Evolutionary conservation across 73 alveolate species (phyloP), one percentile per base, ranked within the genome.

Genomic region (Paramecium octaurelia): DNA sequence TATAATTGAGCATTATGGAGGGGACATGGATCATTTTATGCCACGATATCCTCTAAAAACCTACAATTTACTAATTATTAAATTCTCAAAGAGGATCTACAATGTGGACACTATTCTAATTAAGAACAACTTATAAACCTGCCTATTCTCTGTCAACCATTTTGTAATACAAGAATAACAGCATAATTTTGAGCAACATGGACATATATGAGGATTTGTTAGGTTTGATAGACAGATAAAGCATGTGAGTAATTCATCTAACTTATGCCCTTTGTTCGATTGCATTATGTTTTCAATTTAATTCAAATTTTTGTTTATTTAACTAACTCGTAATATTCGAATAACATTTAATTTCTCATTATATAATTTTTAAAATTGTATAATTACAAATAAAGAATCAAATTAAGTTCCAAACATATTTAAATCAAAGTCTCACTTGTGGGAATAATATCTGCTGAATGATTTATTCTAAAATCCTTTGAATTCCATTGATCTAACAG

Each of bases 161-260:
- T 97, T 95, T 92, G 93, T 95, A n/a, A 98, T 96, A 76, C 99
- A 98, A 69, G 94, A 93, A 71, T 94, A 92, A 93, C 99, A 98
- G 80, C 99, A 96, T 57, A 98, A 92, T 92, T 98, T 97, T 50
- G 98, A 97, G 69, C 99, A 98, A 92, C 92, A 90, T 27, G 99
- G 99, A 86, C 99, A 97, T 97, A 97, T 95, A 76, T 96, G 95
- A 42, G 99, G 98, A 69, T 95, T 94, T 42, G 93, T 86, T 71
- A 95, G 91, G 88, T 94, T 96, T 31, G 94, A 96, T 50, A 95
- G 86, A 93, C 99, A 98, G 70, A 98, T 98, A 84, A 95, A 94
- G 91, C 99, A 98, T 85, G 96, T 93, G 73, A 98, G 93, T 40
- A 98, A 95, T 46, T 97, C 99, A 87, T 97, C 97, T 18, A 97